phyloP scores from a whole-genome alignment of 2,329 filamentous ascomycete genomes.

The Dryadomyces quercus-mongolicae region DNA sequence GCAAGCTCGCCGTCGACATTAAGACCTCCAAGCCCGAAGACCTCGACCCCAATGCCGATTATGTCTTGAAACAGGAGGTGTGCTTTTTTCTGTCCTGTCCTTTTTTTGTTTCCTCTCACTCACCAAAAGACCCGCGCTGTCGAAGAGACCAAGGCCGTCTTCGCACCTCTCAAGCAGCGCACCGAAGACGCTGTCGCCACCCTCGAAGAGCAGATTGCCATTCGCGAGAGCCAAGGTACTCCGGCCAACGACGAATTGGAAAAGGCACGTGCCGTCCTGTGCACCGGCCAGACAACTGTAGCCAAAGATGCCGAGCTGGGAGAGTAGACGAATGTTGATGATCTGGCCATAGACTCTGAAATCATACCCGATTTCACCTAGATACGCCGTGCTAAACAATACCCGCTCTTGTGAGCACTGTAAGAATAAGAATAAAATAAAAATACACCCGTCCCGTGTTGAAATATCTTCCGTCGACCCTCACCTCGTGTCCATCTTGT shows the following conservation, averaged over 20 bases:
- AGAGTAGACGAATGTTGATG: too few species aligned
- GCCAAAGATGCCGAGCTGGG: slow-evolving; percentile 12
- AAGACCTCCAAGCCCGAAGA: slow-evolving; percentile 27
- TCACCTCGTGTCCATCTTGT: slow-evolving; percentile 56
- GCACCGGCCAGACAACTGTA: slow-evolving; percentile 31
- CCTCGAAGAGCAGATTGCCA: slow-evolving; percentile 65
- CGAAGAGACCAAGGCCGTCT: slow-evolving; percentile 79
- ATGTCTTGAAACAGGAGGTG: slow-evolving; percentile 78
- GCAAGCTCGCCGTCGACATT: slow-evolving; percentile 52
- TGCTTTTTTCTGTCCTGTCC: slow-evolving; percentile 12
- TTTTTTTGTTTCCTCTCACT: neutral
- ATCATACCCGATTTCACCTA: neutral
- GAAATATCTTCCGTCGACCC: too few species aligned
- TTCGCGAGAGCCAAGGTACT: slow-evolving; percentile 32
- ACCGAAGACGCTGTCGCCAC: slow-evolving; percentile 60
- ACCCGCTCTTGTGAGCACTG: neutral
- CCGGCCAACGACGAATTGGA: slow-evolving; percentile 36
- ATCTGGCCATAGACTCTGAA: too few species aligned
- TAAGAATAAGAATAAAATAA: too few species aligned
- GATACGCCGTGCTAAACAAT: neutral
- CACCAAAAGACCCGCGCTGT: slow-evolving; percentile 56
- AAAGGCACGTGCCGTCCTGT: slow-evolving; percentile 42
- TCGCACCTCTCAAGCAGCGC: slow-evolving; percentile 58
- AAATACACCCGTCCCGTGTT: neutral
- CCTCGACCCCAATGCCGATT: slow-evolving; percentile 65